These are phyloP conservation scores for Chrysosporium queenslandicum DNA, from an alignment of 2,329 filamentous ascomycete species.

Conservation along the genomic window DNA sequence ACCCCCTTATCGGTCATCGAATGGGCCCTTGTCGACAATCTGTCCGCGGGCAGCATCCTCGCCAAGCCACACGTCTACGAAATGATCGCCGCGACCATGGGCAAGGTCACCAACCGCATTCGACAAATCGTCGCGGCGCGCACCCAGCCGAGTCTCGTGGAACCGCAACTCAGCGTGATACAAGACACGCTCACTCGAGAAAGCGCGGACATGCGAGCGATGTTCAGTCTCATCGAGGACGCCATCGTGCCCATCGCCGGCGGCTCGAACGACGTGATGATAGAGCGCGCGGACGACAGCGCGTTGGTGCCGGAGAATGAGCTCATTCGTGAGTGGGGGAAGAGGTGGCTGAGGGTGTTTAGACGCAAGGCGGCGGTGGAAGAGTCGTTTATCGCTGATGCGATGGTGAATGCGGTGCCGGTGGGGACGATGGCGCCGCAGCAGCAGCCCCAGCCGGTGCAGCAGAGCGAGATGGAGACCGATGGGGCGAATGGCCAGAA, in stretches of 20 bases:
- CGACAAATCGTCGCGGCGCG: conserved; percentile 64
- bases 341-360: conserved; percentile 79
- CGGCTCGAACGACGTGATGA: conserved; percentile 63
- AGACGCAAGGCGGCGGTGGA: conserved; percentile 73
- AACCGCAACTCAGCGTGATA: conserved; percentile 48
- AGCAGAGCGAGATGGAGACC: background rate
- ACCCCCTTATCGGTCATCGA: conserved; percentile 76
- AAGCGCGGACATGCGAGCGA: conserved; percentile 60
- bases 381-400: conserved; percentile 57
- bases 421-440: conserved; percentile 26
- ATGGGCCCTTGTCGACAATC: conserved; percentile 68
- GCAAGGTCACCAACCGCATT: conserved; percentile 79
- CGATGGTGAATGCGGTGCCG: conserved; percentile 41
- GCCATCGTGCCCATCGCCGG: conserved; percentile 60
- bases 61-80: conserved; percentile 73
- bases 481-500: background rate
- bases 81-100: conserved; percentile 76
- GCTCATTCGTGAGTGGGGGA: conserved; percentile 68
- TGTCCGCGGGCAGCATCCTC: conserved; percentile 57
- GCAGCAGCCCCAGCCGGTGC: background rate
- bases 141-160: conserved; percentile 46
- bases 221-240: conserved; percentile 75
- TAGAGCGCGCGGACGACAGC: conserved; percentile 53
- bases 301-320: conserved; percentile 47
- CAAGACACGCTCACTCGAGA: conserved; percentile 61